A percentile compares a stretch with the other conserved stretches of the same genome.
These are phyloP conservation scores for Striga asiatica DNA, from an alignment of 257 asterid species.

Conservation along the genomic window DNA sequence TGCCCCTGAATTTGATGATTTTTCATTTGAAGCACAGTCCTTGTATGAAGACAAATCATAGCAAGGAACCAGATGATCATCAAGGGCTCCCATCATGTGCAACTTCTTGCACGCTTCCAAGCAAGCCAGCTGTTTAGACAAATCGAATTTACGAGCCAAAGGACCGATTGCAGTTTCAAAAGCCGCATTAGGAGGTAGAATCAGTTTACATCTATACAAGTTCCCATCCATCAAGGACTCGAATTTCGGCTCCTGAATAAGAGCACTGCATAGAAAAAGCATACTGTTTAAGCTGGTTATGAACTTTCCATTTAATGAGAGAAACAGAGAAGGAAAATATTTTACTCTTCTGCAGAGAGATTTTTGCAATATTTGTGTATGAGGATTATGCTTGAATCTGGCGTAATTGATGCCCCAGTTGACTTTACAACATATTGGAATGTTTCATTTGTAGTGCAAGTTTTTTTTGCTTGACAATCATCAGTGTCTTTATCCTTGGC, in stretches of 20 bases:
- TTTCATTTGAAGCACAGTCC: constrained; percentile 19
- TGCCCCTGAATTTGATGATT: constrained; percentile 39
- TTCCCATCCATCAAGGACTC: constrained; percentile 40
- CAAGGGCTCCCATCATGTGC: constrained; percentile 60
- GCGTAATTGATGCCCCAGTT: constrained; percentile 64
- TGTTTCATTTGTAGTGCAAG: constrained; percentile 24
- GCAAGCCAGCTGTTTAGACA: constrained; percentile 66
- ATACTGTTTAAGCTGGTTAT: not conserved
- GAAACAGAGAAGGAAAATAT: constrained; percentile 7
- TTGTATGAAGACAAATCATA: constrained; percentile 25
- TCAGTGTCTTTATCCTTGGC: constrained; percentile 29
- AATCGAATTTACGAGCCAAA: constrained; percentile 27
- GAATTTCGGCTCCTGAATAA: constrained; percentile 42
- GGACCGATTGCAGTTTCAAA: constrained; percentile 55
- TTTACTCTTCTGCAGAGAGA: constrained; percentile 59
- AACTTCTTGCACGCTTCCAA: constrained; percentile 85
- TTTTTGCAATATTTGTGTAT: constrained; percentile 54
- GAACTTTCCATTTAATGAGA: not conserved
- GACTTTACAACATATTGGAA: constrained; percentile 42
- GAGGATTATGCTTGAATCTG: constrained; percentile 59
- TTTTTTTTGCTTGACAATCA: constrained; percentile 23
- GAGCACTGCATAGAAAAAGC: constrained; percentile 30
- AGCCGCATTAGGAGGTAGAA: constrained; percentile 70
- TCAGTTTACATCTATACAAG: constrained; percentile 44
- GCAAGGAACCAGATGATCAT: constrained; percentile 47